Base-by-base conservation (phyloP, 2,329 filamentous ascomycete species). In the Tetracladium maxilliforme region DNA sequence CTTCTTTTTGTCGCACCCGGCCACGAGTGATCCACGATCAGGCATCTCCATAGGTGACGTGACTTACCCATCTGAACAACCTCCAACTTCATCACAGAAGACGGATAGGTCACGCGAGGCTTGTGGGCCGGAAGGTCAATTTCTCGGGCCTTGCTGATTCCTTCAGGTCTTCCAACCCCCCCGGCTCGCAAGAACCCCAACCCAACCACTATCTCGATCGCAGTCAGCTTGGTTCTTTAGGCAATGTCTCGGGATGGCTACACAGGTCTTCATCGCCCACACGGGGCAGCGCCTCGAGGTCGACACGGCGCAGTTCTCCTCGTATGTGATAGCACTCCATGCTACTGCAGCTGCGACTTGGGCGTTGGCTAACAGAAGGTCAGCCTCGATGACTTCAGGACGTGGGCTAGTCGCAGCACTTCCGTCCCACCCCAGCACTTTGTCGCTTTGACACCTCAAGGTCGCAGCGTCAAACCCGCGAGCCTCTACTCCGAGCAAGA, bases 231-330 rank as follows among this genome's bases (percentile, higher is more conserved):
- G 28, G 17, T 16, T 31, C 26, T 33, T 25, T 37, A 56, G n/a
- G n/a, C n/a, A n/a, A n/a, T n/a, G n/a, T n/a, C n/a, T 58, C 56
- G 68, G 62, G 55, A 92, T 92, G 83, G 79, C 81, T 60, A 70
- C 87, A 50, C 73, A 82, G 58, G 75, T 93, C 54, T 81, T 83
- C 61, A 76, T 93, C 48, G 84, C 83, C 65, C 86, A 92, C 58
- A 84, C 80, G 54, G 87, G 87, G 61, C 76, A 83, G 63, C 76
- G 77, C 56, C 66, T 93, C 47, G 65, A 74, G 49, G 68, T 80
- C 49, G 81, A 92, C 56, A 70, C 75, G 38, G 64, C 73, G 35
- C 69, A 72, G 46, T 79, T 87, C 52, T 63, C 67, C 40, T 78
- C 75, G 77, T 83, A 60, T 41, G 71, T 59, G 29, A 26, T 23